Evolutionary conservation across 2,329 filamentous ascomycete species (phyloP).

Genomic region (Cryphonectria nitschkei): DNA sequence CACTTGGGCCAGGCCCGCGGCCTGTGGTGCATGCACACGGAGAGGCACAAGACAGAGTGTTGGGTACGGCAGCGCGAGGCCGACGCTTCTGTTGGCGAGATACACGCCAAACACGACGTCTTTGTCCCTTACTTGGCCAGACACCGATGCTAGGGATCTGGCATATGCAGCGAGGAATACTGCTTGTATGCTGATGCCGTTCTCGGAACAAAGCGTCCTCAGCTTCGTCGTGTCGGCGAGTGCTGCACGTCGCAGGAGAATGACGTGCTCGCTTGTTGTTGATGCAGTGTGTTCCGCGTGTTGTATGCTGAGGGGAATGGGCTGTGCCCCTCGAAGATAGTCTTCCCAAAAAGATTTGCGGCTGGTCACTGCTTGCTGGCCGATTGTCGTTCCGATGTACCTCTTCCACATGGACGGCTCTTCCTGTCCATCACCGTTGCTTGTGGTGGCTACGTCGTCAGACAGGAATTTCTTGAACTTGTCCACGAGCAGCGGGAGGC

Average conservation of each 20-base stretch:
- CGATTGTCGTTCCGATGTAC: slow-evolving; percentile 29
- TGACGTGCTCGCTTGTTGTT: slow-evolving; percentile 11
- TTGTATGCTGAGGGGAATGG: slow-evolving; percentile 27
- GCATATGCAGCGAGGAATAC: slow-evolving; percentile 76
- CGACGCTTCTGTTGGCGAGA: slow-evolving; percentile 72
- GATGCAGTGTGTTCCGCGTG: not conserved
- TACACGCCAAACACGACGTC: slow-evolving; percentile 77
- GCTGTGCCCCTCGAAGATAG: slow-evolving; percentile 41
- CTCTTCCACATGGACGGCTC: slow-evolving; percentile 35
- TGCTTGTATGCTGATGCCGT: slow-evolving; percentile 71
- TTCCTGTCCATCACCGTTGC: no score
- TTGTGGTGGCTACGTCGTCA: not conserved
- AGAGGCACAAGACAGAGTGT: slow-evolving; percentile 82
- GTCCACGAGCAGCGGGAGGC: slow-evolving; percentile 66
- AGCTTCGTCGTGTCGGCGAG: slow-evolving; percentile 46
- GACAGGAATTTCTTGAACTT: slow-evolving; percentile 37
- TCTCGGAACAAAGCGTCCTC: slow-evolving; percentile 41
- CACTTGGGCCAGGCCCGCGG: slow-evolving; percentile 46
- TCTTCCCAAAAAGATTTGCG: slow-evolving; percentile 46
- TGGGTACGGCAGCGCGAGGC: slow-evolving; percentile 62
- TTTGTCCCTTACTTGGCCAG: not conserved
- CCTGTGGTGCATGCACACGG: slow-evolving; percentile 48
- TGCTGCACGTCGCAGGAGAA: slow-evolving; percentile 52
- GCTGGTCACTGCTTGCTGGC: slow-evolving; percentile 19
- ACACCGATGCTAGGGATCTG: slow-evolving; percentile 41